A percentile compares a stretch with the other conserved stretches of the same genome.
Conservation (phyloP, 176 grass and related monocot species). For the Panicum miliaceum region DNA sequence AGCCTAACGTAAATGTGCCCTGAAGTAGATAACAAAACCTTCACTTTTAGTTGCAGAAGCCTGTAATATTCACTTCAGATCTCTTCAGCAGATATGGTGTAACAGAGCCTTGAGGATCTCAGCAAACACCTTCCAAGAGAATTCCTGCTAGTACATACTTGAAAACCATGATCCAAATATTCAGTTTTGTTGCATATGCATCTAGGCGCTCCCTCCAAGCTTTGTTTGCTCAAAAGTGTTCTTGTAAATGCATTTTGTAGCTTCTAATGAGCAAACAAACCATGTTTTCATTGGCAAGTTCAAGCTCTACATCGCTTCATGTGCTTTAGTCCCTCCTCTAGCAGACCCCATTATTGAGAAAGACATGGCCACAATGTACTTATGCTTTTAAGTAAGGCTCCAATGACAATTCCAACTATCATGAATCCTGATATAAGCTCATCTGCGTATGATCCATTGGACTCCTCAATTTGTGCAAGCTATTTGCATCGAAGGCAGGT, state of each 20-base stretch:
- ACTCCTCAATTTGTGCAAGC: not conserved
- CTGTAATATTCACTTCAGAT: not conserved
- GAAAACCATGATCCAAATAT: not conserved
- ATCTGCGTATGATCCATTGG: not conserved
- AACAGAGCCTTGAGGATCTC: not conserved
- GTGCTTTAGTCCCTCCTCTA: not conserved
- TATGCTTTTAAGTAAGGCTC: not conserved
- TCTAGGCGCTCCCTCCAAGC: not conserved
- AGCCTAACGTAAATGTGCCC: not conserved
- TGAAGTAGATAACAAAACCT: not conserved
- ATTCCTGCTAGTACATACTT: not conserved
- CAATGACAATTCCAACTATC: constrained; percentile 1
- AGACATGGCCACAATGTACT: not conserved
- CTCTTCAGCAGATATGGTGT: not conserved
- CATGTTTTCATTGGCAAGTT: not conserved
- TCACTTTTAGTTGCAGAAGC: not conserved
- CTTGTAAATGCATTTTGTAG: not conserved
- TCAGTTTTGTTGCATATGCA: constrained; percentile 14
- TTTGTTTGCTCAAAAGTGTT: not conserved
- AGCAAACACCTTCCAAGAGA: not conserved
- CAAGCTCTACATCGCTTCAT: too few relatives aligned
- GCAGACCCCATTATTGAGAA: not conserved
- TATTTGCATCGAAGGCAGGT: not conserved
- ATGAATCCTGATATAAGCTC: not conserved
- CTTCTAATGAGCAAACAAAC: not conserved